A percentile compares a stretch with the other conserved stretches of the same genome.
Evolutionary conservation across 768 basidiomycete genomes (phyloP).

Genomic region (Lanmaoa rubissima): DNA sequence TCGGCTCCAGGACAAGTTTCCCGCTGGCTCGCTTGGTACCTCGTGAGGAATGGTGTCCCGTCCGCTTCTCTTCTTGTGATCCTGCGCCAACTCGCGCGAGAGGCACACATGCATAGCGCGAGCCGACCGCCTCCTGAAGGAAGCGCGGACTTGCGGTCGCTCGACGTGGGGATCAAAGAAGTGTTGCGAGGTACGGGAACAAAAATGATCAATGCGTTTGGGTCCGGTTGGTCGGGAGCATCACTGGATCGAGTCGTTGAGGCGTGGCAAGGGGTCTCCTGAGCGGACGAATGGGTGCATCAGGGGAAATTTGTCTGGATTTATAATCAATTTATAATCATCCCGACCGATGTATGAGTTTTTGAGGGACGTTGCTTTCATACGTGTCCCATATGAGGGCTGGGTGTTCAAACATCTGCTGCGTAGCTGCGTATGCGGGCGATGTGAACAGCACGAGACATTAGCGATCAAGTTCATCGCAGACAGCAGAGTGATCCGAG

Average conservation of each 20-base stretch:
- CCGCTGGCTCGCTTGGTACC: conserved; percentile 65
- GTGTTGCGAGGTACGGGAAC: conserved; percentile 84
- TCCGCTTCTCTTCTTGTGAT: conserved; percentile 64
- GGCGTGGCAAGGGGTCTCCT: conserved; percentile 44
- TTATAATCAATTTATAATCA: neutral
- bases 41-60: conserved; percentile 66
- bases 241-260: conserved; percentile 66
- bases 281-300: neutral
- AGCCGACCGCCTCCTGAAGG: conserved; percentile 51
- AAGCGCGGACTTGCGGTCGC: conserved; percentile 34
- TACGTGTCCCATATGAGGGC: neutral
- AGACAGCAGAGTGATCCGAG: neutral
- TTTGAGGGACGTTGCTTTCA: neutral
- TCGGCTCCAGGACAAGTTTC: conserved; percentile 20
- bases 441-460: neutral
- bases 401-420: neutral
- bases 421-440: neutral
- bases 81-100: conserved; percentile 57
- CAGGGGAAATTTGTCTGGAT: neutral
- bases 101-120: conserved; percentile 59
- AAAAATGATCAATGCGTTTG: conserved; percentile 69
- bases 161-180: conserved; percentile 70
- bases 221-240: conserved; percentile 70
- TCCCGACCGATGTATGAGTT: neutral
- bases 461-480: neutral